phyloP scores from a whole-genome alignment of 2,329 filamentous ascomycete genomes.

The Sporothrix sp. region DNA sequence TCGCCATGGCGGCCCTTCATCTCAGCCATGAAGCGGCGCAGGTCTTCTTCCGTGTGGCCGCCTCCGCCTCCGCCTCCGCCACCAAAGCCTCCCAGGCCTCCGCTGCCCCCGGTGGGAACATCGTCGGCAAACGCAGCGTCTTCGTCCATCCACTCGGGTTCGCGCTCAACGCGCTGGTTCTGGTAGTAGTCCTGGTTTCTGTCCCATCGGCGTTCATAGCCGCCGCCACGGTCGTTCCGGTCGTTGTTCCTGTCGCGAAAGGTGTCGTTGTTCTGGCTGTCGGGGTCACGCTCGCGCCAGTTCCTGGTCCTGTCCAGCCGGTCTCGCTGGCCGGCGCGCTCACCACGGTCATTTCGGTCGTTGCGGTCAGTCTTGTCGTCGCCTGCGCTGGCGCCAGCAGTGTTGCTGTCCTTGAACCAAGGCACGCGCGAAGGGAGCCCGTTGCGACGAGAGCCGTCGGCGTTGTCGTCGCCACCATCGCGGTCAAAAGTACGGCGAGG shows the following conservation, averaged over 20 bases:
- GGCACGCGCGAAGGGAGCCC: constrained; percentile 50
- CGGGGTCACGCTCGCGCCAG: constrained; percentile 47
- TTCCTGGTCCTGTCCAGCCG: constrained; percentile 50
- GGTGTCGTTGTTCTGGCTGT: constrained; percentile 27
- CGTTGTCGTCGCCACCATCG: constrained; percentile 34
- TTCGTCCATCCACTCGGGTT: constrained; percentile 85
- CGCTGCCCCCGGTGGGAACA: not conserved
- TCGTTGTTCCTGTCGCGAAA: constrained; percentile 27
- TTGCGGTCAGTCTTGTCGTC: constrained; percentile 24
- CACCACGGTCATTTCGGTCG: constrained; percentile 16
- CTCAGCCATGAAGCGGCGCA: constrained; percentile 86
- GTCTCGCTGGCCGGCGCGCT: constrained; percentile 36
- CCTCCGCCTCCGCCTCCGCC: constrained; percentile 42
- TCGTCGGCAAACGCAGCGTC: constrained; percentile 4
- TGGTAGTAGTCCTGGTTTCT: constrained; percentile 32
- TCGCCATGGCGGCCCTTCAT: constrained; percentile 57
- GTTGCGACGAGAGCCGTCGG: constrained; percentile 52
- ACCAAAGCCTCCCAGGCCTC: not conserved
- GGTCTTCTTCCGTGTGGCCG: constrained; percentile 77
- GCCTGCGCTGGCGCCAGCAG: constrained; percentile 12
- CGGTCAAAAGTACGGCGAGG: constrained; percentile 22
- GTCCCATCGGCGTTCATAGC: constrained; percentile 45
- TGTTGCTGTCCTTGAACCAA: constrained; percentile 54
- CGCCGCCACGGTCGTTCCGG: constrained; percentile 40
- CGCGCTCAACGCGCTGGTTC: constrained; percentile 52